phyloP scores from a whole-genome alignment of 331 rosid species.

The Stylosanthes scabra region DNA sequence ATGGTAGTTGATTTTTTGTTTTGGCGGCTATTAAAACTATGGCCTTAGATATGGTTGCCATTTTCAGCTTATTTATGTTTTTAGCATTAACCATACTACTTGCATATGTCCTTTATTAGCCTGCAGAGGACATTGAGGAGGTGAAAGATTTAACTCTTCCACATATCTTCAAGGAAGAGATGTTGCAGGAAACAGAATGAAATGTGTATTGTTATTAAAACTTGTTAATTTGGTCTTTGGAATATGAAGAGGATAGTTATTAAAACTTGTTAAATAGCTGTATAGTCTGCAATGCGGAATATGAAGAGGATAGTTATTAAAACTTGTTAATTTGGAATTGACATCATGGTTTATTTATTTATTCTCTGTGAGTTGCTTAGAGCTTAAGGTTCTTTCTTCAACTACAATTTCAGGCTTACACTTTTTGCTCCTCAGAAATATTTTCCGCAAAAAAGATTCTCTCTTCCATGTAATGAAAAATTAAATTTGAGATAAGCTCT shows the following conservation, averaged over 20 bases:
- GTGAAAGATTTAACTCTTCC: constrained; percentile 59
- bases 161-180: constrained; percentile 35
- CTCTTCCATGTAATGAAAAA: constrained; percentile 8
- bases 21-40: constrained; percentile 62
- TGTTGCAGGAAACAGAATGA: not conserved
- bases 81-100: not conserved
- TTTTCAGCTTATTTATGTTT: constrained; percentile 17
- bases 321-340: too few relatives aligned
- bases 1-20: constrained; percentile 83
- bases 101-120: constrained; percentile 47
- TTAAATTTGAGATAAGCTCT: too few relatives aligned
- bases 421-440: not conserved
- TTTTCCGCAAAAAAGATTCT: not conserved
- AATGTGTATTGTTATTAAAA: not conserved
- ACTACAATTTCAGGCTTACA: not conserved
- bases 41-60: constrained; percentile 13
- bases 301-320: too few relatives aligned
- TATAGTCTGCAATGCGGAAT: too few relatives aligned
- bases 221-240: too few relatives aligned
- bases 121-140: constrained; percentile 70
- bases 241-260: too few relatives aligned
- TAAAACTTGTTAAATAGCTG: too few relatives aligned
- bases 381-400: not conserved
- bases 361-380: not conserved
- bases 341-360: not conserved